A percentile compares a stretch with the other conserved stretches of the same genome.
These are phyloP conservation scores for Eucalyptus curtisii DNA, from an alignment of 345 rosid species.

Conservation along the genomic window DNA sequence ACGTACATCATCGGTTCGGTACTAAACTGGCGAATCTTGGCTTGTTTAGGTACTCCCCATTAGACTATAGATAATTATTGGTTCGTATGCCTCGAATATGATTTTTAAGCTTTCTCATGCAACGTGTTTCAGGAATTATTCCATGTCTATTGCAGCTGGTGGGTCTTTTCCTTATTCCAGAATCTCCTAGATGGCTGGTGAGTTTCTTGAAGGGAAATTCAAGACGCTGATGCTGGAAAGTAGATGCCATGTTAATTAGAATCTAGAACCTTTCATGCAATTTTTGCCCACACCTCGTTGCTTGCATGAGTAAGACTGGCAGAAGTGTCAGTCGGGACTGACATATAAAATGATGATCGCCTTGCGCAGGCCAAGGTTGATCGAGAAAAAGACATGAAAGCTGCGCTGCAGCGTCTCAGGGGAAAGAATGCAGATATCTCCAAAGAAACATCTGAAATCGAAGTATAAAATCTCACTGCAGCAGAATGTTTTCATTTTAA, in stretches of 20 bases:
- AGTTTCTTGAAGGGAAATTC: not conserved
- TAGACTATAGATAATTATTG: not conserved
- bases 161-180: slow-evolving; percentile 14
- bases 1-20: slow-evolving; percentile 12
- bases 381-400: slow-evolving; percentile 7
- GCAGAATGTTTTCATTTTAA: not conserved
- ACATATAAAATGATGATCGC: not conserved
- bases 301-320: not conserved
- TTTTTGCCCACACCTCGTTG: not conserved
- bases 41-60: slow-evolving; percentile 9
- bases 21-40: slow-evolving; percentile 14
- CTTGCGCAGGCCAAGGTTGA: slow-evolving; percentile 19
- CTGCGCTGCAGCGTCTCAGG: slow-evolving; percentile 6
- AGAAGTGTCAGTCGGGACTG: not conserved
- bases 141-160: slow-evolving; percentile 7
- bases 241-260: not conserved
- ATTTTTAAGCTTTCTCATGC: not conserved
- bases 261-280: not conserved
- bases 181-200: slow-evolving; percentile 31
- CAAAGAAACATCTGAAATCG: slow-evolving; percentile 4
- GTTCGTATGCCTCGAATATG: not conserved
- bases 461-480: not conserved
- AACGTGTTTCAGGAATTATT: slow-evolving; percentile 1
- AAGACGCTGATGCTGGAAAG: not conserved
- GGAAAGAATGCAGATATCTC: slow-evolving; percentile 12